Percentiles rank a stretch among this genome's conserved stretches.
Evolutionary conservation across 768 basidiomycete genomes (phyloP).

Genomic region (Lentinula raphanica): DNA sequence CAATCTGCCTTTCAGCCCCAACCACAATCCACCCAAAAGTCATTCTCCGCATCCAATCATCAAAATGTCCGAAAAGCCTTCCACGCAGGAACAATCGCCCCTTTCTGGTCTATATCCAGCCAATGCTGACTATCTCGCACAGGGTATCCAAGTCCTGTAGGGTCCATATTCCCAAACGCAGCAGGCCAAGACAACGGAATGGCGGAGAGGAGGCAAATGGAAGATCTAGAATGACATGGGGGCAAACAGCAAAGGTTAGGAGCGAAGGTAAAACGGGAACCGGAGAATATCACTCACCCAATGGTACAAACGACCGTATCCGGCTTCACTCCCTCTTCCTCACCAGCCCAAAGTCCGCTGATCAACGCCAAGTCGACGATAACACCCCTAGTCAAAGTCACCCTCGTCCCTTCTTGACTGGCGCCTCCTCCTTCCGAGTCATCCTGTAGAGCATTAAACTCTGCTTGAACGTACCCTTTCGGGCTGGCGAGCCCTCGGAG

Average conservation of each 20-base stretch:
- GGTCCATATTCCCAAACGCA: conserved; percentile 51
- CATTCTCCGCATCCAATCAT: too few relatives aligned
- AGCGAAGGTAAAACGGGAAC: neutral
- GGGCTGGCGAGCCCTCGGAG: neutral
- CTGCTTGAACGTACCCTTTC: conserved; percentile 47
- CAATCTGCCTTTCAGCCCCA: too few relatives aligned
- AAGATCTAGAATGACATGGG: conserved; percentile 38
- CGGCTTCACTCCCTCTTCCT: conserved; percentile 26
- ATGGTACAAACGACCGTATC: conserved; percentile 52
- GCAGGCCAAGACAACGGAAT: conserved; percentile 60
- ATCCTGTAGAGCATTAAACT: conserved; percentile 30
- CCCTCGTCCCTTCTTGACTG: conserved; percentile 29
- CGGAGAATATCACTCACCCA: conserved; percentile 36
- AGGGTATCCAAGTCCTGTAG: conserved; percentile 33
- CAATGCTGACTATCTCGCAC: conserved; percentile 45
- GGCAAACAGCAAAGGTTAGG: neutral
- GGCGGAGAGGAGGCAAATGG: conserved; percentile 53
- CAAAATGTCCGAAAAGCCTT: conserved; percentile 38
- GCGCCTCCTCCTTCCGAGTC: conserved; percentile 14
- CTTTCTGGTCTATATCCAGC: conserved; percentile 64
- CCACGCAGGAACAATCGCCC: conserved; percentile 53
- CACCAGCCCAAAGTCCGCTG: conserved; percentile 56
- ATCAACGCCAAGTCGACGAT: conserved; percentile 65
- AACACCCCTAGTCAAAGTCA: conserved; percentile 55
- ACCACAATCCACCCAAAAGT: too few relatives aligned